phyloP scores from a whole-genome alignment of 2,329 filamentous ascomycete genomes.

The Beauveria pseudobassiana region DNA sequence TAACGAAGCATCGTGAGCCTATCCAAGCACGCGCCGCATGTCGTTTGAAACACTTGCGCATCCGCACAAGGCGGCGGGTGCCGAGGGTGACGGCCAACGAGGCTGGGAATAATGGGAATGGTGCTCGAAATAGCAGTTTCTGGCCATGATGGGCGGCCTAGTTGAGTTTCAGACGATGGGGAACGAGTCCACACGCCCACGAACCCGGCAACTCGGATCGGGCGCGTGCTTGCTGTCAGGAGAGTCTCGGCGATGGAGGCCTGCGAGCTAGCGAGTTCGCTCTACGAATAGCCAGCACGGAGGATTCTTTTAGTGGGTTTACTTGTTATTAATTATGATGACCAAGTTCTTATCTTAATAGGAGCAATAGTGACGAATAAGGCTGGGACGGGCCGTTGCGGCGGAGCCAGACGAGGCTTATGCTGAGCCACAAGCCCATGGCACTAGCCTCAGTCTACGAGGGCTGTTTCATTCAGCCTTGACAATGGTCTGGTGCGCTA shows the following conservation, averaged over 20 bases:
- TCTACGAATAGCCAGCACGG: too few relatives aligned
- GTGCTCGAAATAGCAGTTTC: neutral
- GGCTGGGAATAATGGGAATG: neutral
- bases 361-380: neutral
- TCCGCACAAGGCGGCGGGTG: neutral
- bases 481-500: neutral
- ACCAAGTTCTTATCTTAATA: neutral
- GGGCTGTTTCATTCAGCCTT: neutral
- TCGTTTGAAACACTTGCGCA: neutral
- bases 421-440: neutral
- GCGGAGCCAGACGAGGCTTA: neutral
- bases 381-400: constrained; percentile 9
- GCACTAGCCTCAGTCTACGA: neutral
- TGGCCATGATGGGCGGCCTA: neutral
- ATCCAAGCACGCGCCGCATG: neutral
- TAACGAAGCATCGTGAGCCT: neutral
- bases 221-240: neutral
- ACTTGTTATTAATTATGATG: neutral
- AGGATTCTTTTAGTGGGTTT: neutral
- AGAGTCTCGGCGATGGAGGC: neutral
- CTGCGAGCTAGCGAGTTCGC: neutral
- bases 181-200: constrained; percentile 4
- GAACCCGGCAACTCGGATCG: constrained; percentile 6
- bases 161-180: neutral
- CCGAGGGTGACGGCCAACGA: neutral